A percentile compares a stretch with the other conserved stretches of the same genome.
Conservation (phyloP, 495 filamentous ascomycete species). For the Penicillium riverlandense region DNA sequence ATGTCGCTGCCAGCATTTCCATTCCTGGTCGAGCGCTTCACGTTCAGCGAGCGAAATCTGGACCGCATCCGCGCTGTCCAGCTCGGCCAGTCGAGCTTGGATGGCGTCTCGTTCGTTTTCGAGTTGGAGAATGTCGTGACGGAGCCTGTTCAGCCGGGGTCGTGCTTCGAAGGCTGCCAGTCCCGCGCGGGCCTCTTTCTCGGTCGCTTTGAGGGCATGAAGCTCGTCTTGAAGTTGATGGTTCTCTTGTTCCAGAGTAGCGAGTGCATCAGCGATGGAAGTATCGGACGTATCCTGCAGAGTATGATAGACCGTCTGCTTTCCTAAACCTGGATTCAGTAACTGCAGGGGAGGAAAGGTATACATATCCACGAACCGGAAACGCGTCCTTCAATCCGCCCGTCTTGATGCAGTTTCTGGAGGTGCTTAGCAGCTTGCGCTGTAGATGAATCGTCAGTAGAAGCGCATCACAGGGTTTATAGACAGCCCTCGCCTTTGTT, state of each 20-base stretch:
- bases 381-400: constrained; percentile 49
- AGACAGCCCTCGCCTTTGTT: constrained; percentile 43
- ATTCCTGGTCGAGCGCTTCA: constrained; percentile 39
- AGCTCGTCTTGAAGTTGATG: constrained; percentile 43
- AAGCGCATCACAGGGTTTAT: not conserved
- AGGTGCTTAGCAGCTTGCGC: constrained; percentile 55
- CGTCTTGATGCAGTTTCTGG: constrained; percentile 55
- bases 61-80: constrained; percentile 22
- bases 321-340: constrained; percentile 32
- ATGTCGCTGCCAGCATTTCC: constrained; percentile 44
- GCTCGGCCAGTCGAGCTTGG: constrained; percentile 26
- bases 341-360: not conserved
- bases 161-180: constrained; percentile 41
- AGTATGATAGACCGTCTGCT: constrained; percentile 58
- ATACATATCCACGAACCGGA: constrained; percentile 30
- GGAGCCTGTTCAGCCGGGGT: constrained; percentile 47
- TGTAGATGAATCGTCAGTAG: constrained; percentile 11
- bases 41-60: constrained; percentile 40
- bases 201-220: constrained; percentile 34
- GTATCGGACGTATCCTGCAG: constrained; percentile 44
- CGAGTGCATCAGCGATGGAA: constrained; percentile 35
- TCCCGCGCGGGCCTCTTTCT: constrained; percentile 44
- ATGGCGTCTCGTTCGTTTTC: constrained; percentile 39
- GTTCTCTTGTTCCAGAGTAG: constrained; percentile 43
- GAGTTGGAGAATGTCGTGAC: constrained; percentile 34